A percentile compares a stretch with the other conserved stretches of the same genome.
phyloP scores from a whole-genome alignment of 164 flowering plant genomes.

The Dillenia suffruticosa region DNA sequence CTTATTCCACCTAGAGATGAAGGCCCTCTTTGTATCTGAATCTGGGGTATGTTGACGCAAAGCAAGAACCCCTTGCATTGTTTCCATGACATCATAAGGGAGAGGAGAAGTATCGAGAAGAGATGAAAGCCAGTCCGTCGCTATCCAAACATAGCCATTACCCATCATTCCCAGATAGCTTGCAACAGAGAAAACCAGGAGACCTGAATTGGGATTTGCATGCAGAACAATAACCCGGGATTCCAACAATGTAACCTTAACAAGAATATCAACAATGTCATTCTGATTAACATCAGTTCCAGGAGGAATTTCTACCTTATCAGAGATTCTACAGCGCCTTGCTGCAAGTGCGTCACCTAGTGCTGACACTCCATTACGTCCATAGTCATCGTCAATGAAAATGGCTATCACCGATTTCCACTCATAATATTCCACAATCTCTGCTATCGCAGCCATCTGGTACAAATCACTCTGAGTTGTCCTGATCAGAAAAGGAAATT shows the following conservation, averaged over 20 bases:
- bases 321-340: conserved; percentile 60
- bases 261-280: conserved; percentile 50
- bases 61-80: conserved; percentile 74
- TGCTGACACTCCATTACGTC: conserved; percentile 79
- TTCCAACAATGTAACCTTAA: conserved; percentile 56
- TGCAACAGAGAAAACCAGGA: conserved; percentile 55
- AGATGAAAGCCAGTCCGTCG: conserved; percentile 85
- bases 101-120: conserved; percentile 55
- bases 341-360: conserved; percentile 63
- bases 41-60: conserved; percentile 77
- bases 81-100: conserved; percentile 32
- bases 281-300: conserved; percentile 17
- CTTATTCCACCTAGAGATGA: conserved; percentile 63
- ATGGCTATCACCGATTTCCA: conserved; percentile 79
- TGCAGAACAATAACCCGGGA: conserved; percentile 78
- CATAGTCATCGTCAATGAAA: conserved; percentile 71
- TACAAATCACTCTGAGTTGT: conserved; percentile 67
- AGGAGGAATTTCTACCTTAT: conserved; percentile 54
- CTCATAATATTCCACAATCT: conserved; percentile 54
- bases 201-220: conserved; percentile 47
- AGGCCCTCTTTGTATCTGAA: conserved; percentile 51
- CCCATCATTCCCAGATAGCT: conserved; percentile 70
- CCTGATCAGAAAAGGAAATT: conserved; percentile 76
- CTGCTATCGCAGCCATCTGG: conserved; percentile 88
- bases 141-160: conserved; percentile 87